Evolutionary conservation across 768 basidiomycete genomes (phyloP).

Genomic region (Suillus subalutaceus): DNA sequence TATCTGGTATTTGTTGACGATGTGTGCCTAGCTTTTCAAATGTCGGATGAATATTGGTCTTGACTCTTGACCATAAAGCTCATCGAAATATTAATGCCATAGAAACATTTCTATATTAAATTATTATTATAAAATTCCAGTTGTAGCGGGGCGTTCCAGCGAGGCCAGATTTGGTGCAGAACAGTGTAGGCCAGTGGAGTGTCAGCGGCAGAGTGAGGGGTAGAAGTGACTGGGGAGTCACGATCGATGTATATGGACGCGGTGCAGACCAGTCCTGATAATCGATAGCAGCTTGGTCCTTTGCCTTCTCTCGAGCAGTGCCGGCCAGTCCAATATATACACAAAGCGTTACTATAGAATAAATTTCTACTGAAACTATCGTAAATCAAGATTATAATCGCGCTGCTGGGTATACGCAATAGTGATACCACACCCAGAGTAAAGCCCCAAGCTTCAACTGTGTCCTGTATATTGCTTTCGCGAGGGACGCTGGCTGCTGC

Average conservation of each 20-base stretch:
- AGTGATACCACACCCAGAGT: conserved; percentile 93
- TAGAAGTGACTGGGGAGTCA: too few relatives aligned
- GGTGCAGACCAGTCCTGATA: too few relatives aligned
- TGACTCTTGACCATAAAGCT: background rate
- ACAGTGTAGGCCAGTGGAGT: too few relatives aligned
- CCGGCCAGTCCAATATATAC: too few relatives aligned
- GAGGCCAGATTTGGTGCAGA: too few relatives aligned
- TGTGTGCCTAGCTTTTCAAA: background rate
- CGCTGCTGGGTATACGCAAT: conserved; percentile 86
- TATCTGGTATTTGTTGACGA: background rate
- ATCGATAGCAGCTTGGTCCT: too few relatives aligned
- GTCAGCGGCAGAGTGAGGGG: too few relatives aligned
- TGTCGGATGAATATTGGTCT: background rate
- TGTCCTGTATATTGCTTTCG: conserved; percentile 67
- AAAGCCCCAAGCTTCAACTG: conserved; percentile 54
- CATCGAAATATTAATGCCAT: background rate
- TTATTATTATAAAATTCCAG: too few relatives aligned
- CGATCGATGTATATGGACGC: too few relatives aligned
- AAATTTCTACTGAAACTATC: conserved; percentile 63
- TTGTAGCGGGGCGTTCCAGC: too few relatives aligned
- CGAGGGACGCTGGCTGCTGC: conserved; percentile 46
- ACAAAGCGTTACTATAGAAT: background rate
- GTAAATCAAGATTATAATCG: conserved; percentile 90
- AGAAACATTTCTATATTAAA: background rate
- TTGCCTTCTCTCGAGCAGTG: too few relatives aligned